Evolutionary conservation across 2,329 filamentous ascomycete genomes (phyloP).

Genomic region (Botryotinia calthae): DNA sequence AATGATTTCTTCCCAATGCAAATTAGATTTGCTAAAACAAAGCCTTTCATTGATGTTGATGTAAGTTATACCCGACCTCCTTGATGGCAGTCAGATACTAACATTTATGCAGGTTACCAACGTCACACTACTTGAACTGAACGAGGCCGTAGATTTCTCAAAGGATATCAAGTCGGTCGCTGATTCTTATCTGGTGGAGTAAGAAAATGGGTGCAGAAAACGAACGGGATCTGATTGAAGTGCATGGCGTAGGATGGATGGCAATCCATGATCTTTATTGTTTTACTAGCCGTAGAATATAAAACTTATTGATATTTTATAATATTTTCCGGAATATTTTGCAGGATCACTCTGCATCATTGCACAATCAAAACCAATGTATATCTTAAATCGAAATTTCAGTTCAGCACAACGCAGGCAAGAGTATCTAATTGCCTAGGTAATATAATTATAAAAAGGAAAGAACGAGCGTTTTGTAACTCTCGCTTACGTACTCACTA

Average conservation of each 20-base stretch:
- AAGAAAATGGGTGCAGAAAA: slow-evolving; percentile 40
- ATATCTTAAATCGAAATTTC: background rate
- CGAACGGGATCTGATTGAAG: slow-evolving; percentile 23
- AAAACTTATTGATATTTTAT: slow-evolving; percentile 18
- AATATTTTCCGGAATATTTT: background rate
- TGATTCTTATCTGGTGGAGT: slow-evolving; percentile 75
- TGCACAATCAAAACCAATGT: background rate
- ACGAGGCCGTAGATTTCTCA: slow-evolving; percentile 76
- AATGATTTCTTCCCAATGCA: slow-evolving; percentile 98
- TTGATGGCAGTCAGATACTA: slow-evolving; percentile 29
- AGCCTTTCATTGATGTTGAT: slow-evolving; percentile 88
- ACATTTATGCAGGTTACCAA: slow-evolving; percentile 55
- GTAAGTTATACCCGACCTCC: slow-evolving; percentile 53
- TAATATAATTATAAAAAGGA: background rate
- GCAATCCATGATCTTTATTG: slow-evolving; percentile 22
- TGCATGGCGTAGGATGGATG: slow-evolving; percentile 31
- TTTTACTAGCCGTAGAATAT: slow-evolving; percentile 26
- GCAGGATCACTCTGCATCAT: background rate
- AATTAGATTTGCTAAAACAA: slow-evolving; percentile 80
- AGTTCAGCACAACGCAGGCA: background rate
- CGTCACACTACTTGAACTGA: slow-evolving; percentile 70
- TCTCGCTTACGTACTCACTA: slow-evolving; percentile 16
- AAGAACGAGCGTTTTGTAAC: slow-evolving; percentile 6
- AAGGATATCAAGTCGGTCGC: slow-evolving; percentile 77
- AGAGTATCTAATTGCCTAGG: background rate